These are phyloP conservation scores for Vitis hybrid DNA, from an alignment of 177 flowering plant species.

Conservation along the genomic window DNA sequence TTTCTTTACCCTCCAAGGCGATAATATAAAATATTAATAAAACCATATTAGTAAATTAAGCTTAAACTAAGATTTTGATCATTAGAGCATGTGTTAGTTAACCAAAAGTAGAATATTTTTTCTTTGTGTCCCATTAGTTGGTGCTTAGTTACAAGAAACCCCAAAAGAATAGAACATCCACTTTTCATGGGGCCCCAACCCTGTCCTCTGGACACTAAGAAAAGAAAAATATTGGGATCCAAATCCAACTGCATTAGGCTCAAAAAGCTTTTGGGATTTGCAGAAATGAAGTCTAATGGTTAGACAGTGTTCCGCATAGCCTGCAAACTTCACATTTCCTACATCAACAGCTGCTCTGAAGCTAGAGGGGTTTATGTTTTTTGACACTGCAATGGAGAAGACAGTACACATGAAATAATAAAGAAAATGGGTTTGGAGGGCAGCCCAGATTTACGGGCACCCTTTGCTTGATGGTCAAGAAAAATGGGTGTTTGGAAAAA, in stretches of 20 bases:
- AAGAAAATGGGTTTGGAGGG: too few species aligned
- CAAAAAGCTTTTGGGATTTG: neutral
- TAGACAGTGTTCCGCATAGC: neutral
- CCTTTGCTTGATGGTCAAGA: too few species aligned
- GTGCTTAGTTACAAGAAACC: neutral
- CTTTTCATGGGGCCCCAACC: neutral
- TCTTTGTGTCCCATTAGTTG: neutral
- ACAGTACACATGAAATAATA: too few species aligned
- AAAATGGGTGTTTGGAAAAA: too few species aligned
- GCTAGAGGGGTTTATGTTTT: neutral
- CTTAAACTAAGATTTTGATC: neutral
- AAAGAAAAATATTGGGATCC: neutral
- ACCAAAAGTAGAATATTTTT: conserved; percentile 1
- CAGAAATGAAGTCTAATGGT: neutral
- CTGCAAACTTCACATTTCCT: neutral
- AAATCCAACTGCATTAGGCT: neutral
- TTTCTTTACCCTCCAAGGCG: too few species aligned
- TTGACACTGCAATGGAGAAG: too few species aligned
- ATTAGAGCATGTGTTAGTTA: conserved; percentile 5
- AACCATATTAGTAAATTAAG: neutral
- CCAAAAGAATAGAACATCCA: neutral
- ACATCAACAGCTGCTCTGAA: neutral
- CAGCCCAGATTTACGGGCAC: too few species aligned
- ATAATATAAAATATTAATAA: neutral
- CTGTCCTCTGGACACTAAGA: neutral